phyloP scores from a whole-genome alignment of 1,284 basidiomycete species.

The Amylostereum chailletii region DNA sequence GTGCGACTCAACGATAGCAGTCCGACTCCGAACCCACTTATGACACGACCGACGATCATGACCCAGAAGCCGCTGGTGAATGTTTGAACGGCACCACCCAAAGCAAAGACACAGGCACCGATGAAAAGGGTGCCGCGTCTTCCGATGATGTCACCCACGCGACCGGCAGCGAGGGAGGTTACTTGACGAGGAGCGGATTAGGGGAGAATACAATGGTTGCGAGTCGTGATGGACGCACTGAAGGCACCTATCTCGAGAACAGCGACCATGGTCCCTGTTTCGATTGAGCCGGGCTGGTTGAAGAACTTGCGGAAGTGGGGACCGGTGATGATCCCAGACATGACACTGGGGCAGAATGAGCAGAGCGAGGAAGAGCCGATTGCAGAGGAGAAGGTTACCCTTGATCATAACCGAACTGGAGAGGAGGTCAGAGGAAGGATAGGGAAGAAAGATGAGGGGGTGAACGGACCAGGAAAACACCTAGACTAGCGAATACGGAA shows the following conservation, averaged over 20 bases:
- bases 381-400: slow-evolving; percentile 40
- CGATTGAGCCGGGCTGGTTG: slow-evolving; percentile 62
- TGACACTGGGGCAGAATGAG: slow-evolving; percentile 46
- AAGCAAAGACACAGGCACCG: slow-evolving; percentile 82
- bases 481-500: slow-evolving; percentile 79
- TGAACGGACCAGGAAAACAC: slow-evolving; percentile 72
- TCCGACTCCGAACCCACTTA: slow-evolving; percentile 92
- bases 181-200: slow-evolving; percentile 33
- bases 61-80: slow-evolving; percentile 74
- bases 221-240: slow-evolving; percentile 36
- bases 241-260: slow-evolving; percentile 90
- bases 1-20: slow-evolving; percentile 66
- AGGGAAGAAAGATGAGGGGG: slow-evolving; percentile 14
- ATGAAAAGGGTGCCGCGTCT: slow-evolving; percentile 81
- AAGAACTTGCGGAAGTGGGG: slow-evolving; percentile 85
- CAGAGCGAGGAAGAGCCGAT: slow-evolving; percentile 17
- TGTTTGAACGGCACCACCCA: slow-evolving; percentile 88
- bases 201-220: neutral
- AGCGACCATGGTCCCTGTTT: slow-evolving; percentile 85
- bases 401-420: slow-evolving; percentile 88
- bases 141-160: slow-evolving; percentile 82
- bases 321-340: slow-evolving; percentile 91
- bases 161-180: slow-evolving; percentile 86
- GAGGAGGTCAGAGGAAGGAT: slow-evolving; percentile 6
- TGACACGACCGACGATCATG: slow-evolving; percentile 85